These are phyloP conservation scores for Thalia dealbata DNA, from an alignment of 176 grass and related monocot species.

Conservation along the genomic window DNA sequence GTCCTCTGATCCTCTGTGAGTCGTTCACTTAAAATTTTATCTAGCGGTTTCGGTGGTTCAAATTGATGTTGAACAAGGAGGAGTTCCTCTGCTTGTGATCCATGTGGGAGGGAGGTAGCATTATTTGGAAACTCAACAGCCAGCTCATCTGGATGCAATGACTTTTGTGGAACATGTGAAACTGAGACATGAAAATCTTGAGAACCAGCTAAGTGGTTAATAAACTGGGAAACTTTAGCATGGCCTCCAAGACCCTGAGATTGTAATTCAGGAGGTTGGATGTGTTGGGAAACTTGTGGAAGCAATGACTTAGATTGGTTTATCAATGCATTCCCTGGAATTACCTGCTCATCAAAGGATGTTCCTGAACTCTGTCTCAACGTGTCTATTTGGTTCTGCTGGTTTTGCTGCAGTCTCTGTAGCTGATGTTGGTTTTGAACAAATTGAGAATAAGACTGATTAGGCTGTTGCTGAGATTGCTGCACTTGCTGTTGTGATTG, in stretches of 20 bases:
- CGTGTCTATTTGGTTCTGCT: neutral
- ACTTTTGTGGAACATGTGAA: slow-evolving; percentile 1
- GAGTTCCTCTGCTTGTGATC: slow-evolving; percentile 13
- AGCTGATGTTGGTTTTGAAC: slow-evolving; percentile 26
- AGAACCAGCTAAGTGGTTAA: neutral
- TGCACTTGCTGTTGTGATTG: slow-evolving; percentile 50
- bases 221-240: neutral
- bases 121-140: neutral
- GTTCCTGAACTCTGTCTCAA: neutral
- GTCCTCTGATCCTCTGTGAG: slow-evolving; percentile 49
- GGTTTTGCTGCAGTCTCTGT: neutral
- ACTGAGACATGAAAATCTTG: neutral
- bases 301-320: neutral
- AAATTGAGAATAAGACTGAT: slow-evolving; percentile 45
- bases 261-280: slow-evolving; percentile 6
- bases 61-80: slow-evolving; percentile 33
- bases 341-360: slow-evolving; percentile 2
- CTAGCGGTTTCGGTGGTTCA: slow-evolving; percentile 27
- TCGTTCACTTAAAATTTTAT: slow-evolving; percentile 45
- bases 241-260: slow-evolving; percentile 1
- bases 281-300: neutral
- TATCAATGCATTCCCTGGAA: neutral
- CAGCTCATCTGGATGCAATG: neutral
- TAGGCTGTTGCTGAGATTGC: slow-evolving; percentile 55
- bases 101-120: neutral